Evolutionary conservation across 202 grass and related monocot genomes (phyloP).

Genomic region (Schoenoplectus tabernaemontani): DNA sequence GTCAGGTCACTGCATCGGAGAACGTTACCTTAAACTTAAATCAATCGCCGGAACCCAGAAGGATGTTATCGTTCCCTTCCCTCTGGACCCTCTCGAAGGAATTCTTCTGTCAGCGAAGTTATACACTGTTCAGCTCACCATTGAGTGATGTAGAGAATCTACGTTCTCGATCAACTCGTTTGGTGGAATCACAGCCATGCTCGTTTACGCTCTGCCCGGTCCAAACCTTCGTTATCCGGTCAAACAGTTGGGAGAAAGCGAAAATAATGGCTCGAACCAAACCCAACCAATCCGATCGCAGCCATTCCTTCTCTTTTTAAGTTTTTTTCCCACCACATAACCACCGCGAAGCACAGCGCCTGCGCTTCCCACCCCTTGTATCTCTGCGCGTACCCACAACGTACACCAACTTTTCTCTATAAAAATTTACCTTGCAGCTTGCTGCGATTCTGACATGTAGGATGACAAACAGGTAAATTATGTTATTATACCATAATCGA

Average conservation of each 20-base stretch:
- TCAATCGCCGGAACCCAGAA: too few relatives aligned
- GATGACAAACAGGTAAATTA: background rate
- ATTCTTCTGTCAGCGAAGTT: background rate
- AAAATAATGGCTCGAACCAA: background rate
- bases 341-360: background rate
- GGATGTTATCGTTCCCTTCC: too few relatives aligned
- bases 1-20: background rate
- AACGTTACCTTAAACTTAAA: background rate
- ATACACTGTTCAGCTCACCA: background rate
- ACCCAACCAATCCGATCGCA: conserved; percentile 19
- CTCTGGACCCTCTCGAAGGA: background rate
- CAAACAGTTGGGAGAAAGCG: conserved; percentile 6
- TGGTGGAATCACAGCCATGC: background rate
- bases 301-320: conserved; percentile 18
- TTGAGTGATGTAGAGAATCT: background rate
- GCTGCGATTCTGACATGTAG: background rate
- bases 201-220: background rate
- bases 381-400: background rate
- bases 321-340: conserved; percentile 2
- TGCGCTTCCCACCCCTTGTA: background rate
- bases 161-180: background rate
- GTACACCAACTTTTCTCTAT: background rate
- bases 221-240: conserved; percentile 2
- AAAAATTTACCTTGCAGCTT: background rate
- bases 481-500: background rate